Base-by-base conservation (phyloP, 768 basidiomycete genomes). In the Nidularia sp. region DNA sequence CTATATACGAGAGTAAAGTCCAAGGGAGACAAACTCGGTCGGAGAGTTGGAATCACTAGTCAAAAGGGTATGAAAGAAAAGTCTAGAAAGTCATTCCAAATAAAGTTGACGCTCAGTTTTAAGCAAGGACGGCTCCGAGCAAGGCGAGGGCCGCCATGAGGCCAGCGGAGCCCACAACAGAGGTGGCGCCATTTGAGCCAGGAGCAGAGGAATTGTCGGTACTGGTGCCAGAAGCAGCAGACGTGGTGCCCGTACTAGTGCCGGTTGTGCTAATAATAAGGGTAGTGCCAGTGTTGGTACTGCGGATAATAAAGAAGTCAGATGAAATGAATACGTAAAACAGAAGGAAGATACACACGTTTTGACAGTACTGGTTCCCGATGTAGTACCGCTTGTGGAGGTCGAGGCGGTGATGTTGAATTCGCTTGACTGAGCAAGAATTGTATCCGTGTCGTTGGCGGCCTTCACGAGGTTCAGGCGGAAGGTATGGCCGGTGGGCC, bases 401-500 rank as follows among this genome's bases (percentile, higher is more conserved):
- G 60, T 62, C 2, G 36, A 43, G 43, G 56, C 57, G 47, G 62
- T 66, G 49, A 80, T 76, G 44, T 59, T 68, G 67, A 93, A 94
- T 51, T 80, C 62, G 29, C 51, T 48, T 13, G 89, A 91, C 68
- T 94, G 90, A 36, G 90, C 89, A 49, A 82, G 76, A 57, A 93
- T 83, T 48, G 69, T 67, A 64, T 66, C 61, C 22, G 79, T 69
- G 50, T 81, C 48, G 15, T 76, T 51, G 2, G 73, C 55, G 57
- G 79, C 74, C 57, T 72, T 60, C 54, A 85, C 81, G 29, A 94
- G 66, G 72, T 93, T 90, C 67, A 95, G 76, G 52, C 80, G 85
- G 79, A 80, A 94, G 34, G 67, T 71, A 34, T 57, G 50, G 51
- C 85, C 86, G n/a, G 65, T 56, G 5, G 84, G 82, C 84, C 86